These are phyloP conservation scores for Colletotrichum brevisporum DNA, from an alignment of 2,329 filamentous ascomycete species.

Conservation along the genomic window DNA sequence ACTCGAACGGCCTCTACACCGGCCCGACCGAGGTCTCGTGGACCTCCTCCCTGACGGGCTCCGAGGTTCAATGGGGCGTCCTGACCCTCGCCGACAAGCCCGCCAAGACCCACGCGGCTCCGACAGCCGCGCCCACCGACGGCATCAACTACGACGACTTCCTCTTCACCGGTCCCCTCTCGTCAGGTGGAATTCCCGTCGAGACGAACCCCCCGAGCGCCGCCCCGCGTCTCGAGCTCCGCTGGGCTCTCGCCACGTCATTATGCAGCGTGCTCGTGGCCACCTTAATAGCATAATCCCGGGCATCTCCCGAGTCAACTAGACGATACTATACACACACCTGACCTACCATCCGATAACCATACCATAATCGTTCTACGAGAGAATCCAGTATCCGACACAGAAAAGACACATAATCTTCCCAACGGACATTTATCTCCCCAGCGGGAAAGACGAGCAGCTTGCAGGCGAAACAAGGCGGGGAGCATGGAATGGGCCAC, in stretches of 20 bases:
- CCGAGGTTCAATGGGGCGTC: conserved; percentile 59
- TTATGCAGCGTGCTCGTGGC: conserved; percentile 27
- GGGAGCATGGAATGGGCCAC: not conserved
- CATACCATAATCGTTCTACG: not conserved
- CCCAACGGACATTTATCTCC: not conserved
- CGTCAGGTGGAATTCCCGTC: conserved; percentile 21
- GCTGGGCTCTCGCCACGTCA: conserved; percentile 23
- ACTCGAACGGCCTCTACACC: conserved; percentile 54
- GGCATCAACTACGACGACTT: conserved; percentile 39
- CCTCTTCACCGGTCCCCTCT: conserved; percentile 34
- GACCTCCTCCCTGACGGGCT: conserved; percentile 59
- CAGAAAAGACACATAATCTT: not conserved
- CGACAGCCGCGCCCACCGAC: conserved; percentile 16
- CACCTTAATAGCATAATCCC: conserved; percentile 6
- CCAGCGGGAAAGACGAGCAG: not conserved
- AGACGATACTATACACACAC: not conserved
- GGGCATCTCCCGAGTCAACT: not conserved
- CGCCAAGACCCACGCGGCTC: conserved; percentile 43
- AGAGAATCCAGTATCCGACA: not conserved
- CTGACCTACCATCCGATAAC: not conserved
- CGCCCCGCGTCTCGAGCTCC: conserved; percentile 21
- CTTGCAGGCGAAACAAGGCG: not conserved
- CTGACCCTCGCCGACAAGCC: conserved; percentile 59
- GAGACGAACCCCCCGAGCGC: conserved; percentile 37
- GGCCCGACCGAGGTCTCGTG: conserved; percentile 61